Conservation (phyloP, 805 yeast genomes). For the Candida orba region DNA sequence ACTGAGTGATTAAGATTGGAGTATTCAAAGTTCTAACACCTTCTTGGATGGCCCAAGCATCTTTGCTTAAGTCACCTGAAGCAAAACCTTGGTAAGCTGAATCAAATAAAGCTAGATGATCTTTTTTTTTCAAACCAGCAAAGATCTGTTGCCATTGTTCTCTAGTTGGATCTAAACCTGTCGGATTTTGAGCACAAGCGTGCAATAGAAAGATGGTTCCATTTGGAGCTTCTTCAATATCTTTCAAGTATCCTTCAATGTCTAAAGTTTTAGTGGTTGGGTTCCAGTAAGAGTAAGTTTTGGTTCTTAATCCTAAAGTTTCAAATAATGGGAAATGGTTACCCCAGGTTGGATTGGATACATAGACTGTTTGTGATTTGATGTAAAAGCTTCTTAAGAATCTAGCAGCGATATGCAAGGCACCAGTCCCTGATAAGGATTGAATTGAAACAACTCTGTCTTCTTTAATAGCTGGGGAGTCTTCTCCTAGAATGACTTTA, state of each 20-base stretch:
- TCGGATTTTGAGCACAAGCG: conserved; percentile 97
- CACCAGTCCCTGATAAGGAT: conserved; percentile 84
- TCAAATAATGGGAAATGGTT: conserved; percentile 84
- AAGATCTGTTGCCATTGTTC: conserved; percentile 76
- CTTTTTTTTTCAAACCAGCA: conserved; percentile 47
- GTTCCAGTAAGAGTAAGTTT: conserved; percentile 83
- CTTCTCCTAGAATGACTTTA: conserved; percentile 59
- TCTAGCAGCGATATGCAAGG: conserved; percentile 80
- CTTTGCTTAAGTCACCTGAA: conserved; percentile 74
- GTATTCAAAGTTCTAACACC: conserved; percentile 45
- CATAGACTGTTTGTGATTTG: conserved; percentile 45
- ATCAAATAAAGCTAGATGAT: conserved; percentile 82
- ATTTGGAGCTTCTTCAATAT: conserved; percentile 58
- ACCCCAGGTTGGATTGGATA: conserved; percentile 96
- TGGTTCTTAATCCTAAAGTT: conserved; percentile 58
- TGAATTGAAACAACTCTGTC: conserved; percentile 56
- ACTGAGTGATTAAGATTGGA: conserved; percentile 80
- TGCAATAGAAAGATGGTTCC: conserved; percentile 83
- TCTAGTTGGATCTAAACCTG: conserved; percentile 87
- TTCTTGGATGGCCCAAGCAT: conserved; percentile 67
- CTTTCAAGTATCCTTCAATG: conserved; percentile 54
- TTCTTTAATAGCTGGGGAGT: conserved; percentile 43
- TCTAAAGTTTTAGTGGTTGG: conserved; percentile 61
- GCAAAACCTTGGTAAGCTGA: conserved; percentile 98
- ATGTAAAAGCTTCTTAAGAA: conserved; percentile 28